A percentile compares a stretch with the other conserved stretches of the same genome.
These are phyloP conservation scores for Aphanocladium album DNA, from an alignment of 2,329 filamentous ascomycete species.

Conservation along the genomic window DNA sequence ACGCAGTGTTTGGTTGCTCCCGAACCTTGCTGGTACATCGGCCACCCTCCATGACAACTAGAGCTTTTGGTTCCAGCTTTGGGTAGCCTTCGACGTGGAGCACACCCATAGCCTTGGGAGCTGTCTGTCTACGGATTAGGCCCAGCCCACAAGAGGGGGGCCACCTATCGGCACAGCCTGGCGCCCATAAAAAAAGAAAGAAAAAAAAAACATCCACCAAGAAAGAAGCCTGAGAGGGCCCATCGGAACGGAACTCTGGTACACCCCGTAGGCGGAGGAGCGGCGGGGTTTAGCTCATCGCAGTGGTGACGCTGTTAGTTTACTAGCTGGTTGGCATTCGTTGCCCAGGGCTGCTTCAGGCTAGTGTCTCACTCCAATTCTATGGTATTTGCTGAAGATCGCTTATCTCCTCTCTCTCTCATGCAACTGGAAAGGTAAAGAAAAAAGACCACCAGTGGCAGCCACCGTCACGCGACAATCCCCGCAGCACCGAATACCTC, in stretches of 20 bases:
- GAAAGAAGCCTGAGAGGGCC: neutral
- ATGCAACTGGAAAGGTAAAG: no score
- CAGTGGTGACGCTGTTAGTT: slow-evolving; percentile 6
- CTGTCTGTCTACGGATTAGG: slow-evolving; percentile 2
- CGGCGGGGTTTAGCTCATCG: neutral
- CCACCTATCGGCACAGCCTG: neutral
- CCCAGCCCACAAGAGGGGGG: neutral
- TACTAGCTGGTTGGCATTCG: neutral
- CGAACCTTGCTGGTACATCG: neutral
- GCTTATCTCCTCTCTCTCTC: no score
- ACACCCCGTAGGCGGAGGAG: neutral
- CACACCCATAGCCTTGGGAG: neutral
- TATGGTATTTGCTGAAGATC: neutral
- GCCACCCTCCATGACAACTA: slow-evolving; percentile 8
- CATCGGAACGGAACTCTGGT: slow-evolving; percentile 8
- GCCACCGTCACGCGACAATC: no score
- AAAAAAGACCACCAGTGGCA: no score
- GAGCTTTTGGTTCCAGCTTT: neutral
- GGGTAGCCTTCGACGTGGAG: slow-evolving; percentile 1
- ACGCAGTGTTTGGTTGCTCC: neutral
- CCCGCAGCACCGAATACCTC: no score
- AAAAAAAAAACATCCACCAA: neutral
- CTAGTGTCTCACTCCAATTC: slow-evolving; percentile 2
- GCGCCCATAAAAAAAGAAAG: neutral
- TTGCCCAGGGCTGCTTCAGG: neutral